Evolutionary conservation across 1,284 basidiomycete genomes (phyloP).

Genomic region (Sporisorium iseilematis-ciliati): DNA sequence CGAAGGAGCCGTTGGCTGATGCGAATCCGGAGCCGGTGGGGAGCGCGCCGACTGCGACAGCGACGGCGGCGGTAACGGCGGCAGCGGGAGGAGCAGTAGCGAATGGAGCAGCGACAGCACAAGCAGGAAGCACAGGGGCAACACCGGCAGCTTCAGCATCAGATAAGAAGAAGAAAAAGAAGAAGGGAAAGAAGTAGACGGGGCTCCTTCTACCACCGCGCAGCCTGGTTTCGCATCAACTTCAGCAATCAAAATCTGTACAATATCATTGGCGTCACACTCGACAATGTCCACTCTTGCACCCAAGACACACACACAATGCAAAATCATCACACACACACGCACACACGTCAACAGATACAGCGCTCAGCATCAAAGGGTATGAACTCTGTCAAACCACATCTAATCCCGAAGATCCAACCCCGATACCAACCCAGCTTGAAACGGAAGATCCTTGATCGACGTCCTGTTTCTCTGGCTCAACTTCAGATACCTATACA

Average conservation of each 20-base stretch:
- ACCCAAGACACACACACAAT: not conserved
- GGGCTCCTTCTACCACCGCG: too few relatives aligned
- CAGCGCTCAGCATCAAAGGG: not conserved
- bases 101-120: conserved; percentile 7
- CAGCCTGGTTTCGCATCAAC: too few relatives aligned
- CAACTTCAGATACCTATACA: conserved; percentile 54
- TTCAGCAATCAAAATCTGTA: too few relatives aligned
- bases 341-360: not conserved
- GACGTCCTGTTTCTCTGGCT: conserved; percentile 44
- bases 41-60: not conserved
- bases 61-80: conserved; percentile 9
- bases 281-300: not conserved
- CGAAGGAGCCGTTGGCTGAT: conserved; percentile 25
- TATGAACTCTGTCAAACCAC: not conserved
- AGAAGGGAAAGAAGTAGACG: conserved; percentile 50
- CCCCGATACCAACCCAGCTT: conserved; percentile 45
- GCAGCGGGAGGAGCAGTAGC: conserved; percentile 5
- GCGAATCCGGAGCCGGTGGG: conserved; percentile 31
- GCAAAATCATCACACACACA: too few relatives aligned
- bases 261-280: too few relatives aligned
- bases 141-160: conserved; percentile 21
- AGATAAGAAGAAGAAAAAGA: conserved; percentile 56
- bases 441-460: conserved; percentile 62
- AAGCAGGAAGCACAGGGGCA: not conserved
- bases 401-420: conserved; percentile 38